Percentiles rank a stretch among this genome's conserved stretches.
phyloP scores from a whole-genome alignment of 2,329 filamentous ascomycete species.

The Microsporum canis region DNA sequence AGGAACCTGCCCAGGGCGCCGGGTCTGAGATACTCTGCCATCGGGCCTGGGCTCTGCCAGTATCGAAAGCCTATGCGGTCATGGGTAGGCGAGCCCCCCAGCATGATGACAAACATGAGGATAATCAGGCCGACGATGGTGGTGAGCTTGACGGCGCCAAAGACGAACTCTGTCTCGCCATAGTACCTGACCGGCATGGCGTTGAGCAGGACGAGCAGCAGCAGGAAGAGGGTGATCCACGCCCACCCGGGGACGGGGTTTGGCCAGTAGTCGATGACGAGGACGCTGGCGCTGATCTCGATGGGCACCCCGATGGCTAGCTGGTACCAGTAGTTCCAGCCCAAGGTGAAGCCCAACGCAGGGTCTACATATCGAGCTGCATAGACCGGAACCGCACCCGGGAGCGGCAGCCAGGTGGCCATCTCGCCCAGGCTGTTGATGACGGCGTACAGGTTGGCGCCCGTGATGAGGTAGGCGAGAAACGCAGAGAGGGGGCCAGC shows the following conservation, averaged over 20 bases:
- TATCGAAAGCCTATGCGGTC: constrained; percentile 39
- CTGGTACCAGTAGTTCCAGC: constrained; percentile 45
- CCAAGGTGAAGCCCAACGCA: constrained; percentile 37
- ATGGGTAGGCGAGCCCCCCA: constrained; percentile 37
- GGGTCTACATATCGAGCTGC: constrained; percentile 29
- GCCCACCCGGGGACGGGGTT: constrained; percentile 15
- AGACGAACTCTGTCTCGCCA: constrained; percentile 31
- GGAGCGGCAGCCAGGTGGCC: constrained; percentile 30
- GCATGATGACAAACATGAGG: constrained; percentile 40
- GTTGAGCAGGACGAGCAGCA: constrained; percentile 16
- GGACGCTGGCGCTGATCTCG: constrained; percentile 38
- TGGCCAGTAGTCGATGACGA: constrained; percentile 37
- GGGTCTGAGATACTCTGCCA: constrained; percentile 29
- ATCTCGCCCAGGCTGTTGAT: constrained; percentile 34
- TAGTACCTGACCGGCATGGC: constrained; percentile 16
- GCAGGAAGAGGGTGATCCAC: constrained; percentile 19
- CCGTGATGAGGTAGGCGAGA: constrained; percentile 28
- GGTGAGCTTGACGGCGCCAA: constrained; percentile 41
- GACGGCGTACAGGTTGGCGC: constrained; percentile 40
- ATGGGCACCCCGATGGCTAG: constrained; percentile 41
- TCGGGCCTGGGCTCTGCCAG: constrained; percentile 41
- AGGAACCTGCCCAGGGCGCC: constrained; percentile 41
- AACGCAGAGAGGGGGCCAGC: constrained; percentile 26
- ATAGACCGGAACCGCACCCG: constrained; percentile 41
- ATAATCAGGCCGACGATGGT: constrained; percentile 42